Evolutionary conservation across 129 eudicot genomes (phyloP).

Genomic region (Centaurea solstitialis): DNA sequence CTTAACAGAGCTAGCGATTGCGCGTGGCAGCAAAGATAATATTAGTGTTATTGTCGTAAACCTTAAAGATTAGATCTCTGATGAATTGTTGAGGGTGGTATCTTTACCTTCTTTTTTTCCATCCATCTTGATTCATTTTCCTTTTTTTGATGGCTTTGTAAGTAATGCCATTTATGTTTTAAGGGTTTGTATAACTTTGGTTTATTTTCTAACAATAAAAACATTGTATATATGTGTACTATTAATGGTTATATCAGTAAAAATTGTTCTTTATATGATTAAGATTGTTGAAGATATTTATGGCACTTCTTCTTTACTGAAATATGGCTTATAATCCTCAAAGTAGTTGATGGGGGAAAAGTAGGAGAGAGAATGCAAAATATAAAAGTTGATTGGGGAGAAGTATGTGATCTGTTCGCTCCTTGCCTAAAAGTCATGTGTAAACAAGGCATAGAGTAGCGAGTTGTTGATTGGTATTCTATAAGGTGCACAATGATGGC

Average conservation of each 20-base stretch:
- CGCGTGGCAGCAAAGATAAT: slow-evolving; percentile 64
- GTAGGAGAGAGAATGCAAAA: too few relatives aligned
- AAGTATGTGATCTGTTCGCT: too few relatives aligned
- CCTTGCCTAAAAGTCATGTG: too few relatives aligned
- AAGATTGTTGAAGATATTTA: too few relatives aligned
- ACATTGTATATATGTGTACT: not conserved
- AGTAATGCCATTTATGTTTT: slow-evolving; percentile 15
- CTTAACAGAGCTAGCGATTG: slow-evolving; percentile 56
- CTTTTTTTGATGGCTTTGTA: slow-evolving; percentile 16
- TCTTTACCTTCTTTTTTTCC: not conserved
- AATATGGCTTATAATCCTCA: too few relatives aligned
- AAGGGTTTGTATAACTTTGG: slow-evolving; percentile 7
- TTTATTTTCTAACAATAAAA: not conserved
- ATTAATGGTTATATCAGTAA: not conserved
- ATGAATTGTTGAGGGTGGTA: slow-evolving; percentile 10
- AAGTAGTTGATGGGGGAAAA: too few relatives aligned
- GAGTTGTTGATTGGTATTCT: too few relatives aligned
- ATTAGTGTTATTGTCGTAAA: slow-evolving; percentile 58
- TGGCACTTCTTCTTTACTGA: too few relatives aligned
- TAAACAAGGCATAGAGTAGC: too few relatives aligned
- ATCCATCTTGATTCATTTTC: slow-evolving; percentile 9
- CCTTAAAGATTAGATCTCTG: slow-evolving; percentile 22
- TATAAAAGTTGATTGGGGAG: too few relatives aligned
- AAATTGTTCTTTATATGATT: not conserved
- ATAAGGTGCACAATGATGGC: too few relatives aligned